Conservation (phyloP, 192 early-diverging fungal genomes). For the Globomyces pollinis-pini region DNA sequence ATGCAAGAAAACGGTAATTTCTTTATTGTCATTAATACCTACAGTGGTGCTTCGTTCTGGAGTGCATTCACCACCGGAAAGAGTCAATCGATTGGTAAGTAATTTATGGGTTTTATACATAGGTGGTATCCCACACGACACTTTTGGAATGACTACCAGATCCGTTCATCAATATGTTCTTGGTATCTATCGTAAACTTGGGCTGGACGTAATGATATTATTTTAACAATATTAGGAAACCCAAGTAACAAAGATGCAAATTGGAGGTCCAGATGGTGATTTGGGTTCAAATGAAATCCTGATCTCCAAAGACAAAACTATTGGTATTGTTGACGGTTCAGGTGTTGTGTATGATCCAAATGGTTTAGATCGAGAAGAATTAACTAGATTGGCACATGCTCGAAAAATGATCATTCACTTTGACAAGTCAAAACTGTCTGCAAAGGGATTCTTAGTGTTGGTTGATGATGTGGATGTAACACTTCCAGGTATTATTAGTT, state of each 20-base stretch:
- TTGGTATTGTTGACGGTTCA: constrained; percentile 93
- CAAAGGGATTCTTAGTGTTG: constrained; percentile 88
- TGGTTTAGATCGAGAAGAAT: constrained; percentile 85
- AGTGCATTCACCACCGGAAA: constrained; percentile 99
- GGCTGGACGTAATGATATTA: no score
- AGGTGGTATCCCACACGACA: constrained; percentile 84
- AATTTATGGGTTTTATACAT: no score
- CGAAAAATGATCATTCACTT: constrained; percentile 88
- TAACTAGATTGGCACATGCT: constrained; percentile 72
- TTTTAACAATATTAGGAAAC: no score
- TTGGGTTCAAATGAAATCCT: constrained; percentile 98
- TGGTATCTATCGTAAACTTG: constrained; percentile 73
- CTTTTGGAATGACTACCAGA: constrained; percentile 97
- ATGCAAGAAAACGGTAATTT: constrained; percentile 60
- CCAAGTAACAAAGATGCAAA: constrained; percentile 84
- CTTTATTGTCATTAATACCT: not conserved
- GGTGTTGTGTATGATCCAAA: constrained; percentile 90
- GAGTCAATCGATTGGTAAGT: constrained; percentile 86
- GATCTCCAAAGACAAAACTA: constrained; percentile 94
- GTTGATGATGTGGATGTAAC: constrained; percentile 87
- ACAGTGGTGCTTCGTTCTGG: constrained; percentile 87
- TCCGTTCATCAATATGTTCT: constrained; percentile 99
- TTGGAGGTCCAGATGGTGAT: constrained; percentile 97
- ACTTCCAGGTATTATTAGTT: constrained; percentile 48
- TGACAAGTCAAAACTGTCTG: constrained; percentile 68